phyloP scores from a whole-genome alignment of 805 yeast species.

The Lachancea waltii region DNA sequence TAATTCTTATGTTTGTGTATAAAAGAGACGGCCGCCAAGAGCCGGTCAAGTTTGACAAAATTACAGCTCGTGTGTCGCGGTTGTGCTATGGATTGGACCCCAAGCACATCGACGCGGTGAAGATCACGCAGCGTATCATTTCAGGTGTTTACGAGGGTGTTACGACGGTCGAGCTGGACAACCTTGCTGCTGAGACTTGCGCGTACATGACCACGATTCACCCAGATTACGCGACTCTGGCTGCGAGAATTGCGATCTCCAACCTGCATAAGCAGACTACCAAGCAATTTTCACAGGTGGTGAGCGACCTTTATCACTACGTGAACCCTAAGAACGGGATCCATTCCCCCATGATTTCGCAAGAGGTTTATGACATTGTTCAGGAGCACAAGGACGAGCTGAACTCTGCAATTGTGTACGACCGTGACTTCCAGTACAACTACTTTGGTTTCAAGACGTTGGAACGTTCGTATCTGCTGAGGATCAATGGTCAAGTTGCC shows the following conservation, averaged over 20 bases:
- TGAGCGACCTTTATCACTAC: slow-evolving; percentile 66
- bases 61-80: slow-evolving; percentile 91
- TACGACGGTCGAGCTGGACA: slow-evolving; percentile 80
- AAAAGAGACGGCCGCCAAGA: slow-evolving; percentile 94
- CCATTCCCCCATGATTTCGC: slow-evolving; percentile 65
- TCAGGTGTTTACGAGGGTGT: slow-evolving; percentile 97
- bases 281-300: slow-evolving; percentile 73
- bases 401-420: slow-evolving; percentile 66
- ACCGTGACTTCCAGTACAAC: slow-evolving; percentile 70
- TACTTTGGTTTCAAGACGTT: slow-evolving; percentile 92
- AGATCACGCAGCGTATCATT: slow-evolving; percentile 91
- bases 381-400: slow-evolving; percentile 56
- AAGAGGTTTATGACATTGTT: slow-evolving; percentile 58
- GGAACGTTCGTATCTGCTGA: slow-evolving; percentile 75
- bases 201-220: slow-evolving; percentile 96
- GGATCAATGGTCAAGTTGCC: slow-evolving; percentile 55
- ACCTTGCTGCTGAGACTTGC: slow-evolving; percentile 91
- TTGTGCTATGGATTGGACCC: slow-evolving; percentile 92
- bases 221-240: slow-evolving; percentile 94
- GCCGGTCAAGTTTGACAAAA: slow-evolving; percentile 92
- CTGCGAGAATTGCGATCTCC: slow-evolving; percentile 93
- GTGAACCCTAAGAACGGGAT: slow-evolving; percentile 71
- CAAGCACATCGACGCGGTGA: slow-evolving; percentile 87
- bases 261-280: slow-evolving; percentile 93
- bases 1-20: slow-evolving; percentile 61